phyloP scores from a whole-genome alignment of 768 basidiomycete genomes.

The Rubroboletus satanas region DNA sequence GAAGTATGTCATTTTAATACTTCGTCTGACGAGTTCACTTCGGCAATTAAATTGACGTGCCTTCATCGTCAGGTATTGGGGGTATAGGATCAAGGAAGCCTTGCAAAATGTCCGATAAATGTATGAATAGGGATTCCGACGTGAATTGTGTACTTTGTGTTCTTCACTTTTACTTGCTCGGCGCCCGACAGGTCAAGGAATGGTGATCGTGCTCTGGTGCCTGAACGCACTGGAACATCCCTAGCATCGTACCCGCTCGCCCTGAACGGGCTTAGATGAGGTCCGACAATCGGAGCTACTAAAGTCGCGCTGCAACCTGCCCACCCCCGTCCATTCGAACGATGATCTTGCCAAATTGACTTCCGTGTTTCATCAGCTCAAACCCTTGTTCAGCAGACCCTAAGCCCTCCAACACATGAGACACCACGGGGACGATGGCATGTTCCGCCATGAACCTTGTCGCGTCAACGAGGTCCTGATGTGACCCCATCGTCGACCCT shows the following conservation, averaged over 20 bases:
- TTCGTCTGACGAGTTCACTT: conserved; percentile 9
- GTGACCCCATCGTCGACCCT: conserved; percentile 87
- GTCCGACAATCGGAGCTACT: conserved; percentile 1
- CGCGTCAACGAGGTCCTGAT: conserved; percentile 66
- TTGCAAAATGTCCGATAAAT: conserved; percentile 22
- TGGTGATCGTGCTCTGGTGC: neutral
- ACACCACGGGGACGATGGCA: conserved; percentile 65
- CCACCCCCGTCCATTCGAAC: conserved; percentile 38
- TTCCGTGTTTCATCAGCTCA: conserved; percentile 55
- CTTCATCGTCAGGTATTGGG: conserved; percentile 61
- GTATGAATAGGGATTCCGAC: conserved; percentile 3
- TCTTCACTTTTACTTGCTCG: neutral
- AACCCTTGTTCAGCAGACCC: conserved; percentile 67
- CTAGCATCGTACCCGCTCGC: neutral
- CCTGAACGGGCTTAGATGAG: neutral
- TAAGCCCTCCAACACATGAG: conserved; percentile 66
- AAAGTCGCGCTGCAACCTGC: conserved; percentile 27
- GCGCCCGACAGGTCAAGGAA: neutral
- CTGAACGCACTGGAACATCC: neutral
- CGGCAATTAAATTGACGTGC: conserved; percentile 25
- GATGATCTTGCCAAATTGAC: conserved; percentile 79
- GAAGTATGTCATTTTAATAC: conserved; percentile 47
- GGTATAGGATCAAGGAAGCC: conserved; percentile 63
- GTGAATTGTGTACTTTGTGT: conserved; percentile 10
- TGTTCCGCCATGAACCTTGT: conserved; percentile 66